Evolutionary conservation across 1,284 basidiomycete species (phyloP).

Genomic region (Vanrija humicola): DNA sequence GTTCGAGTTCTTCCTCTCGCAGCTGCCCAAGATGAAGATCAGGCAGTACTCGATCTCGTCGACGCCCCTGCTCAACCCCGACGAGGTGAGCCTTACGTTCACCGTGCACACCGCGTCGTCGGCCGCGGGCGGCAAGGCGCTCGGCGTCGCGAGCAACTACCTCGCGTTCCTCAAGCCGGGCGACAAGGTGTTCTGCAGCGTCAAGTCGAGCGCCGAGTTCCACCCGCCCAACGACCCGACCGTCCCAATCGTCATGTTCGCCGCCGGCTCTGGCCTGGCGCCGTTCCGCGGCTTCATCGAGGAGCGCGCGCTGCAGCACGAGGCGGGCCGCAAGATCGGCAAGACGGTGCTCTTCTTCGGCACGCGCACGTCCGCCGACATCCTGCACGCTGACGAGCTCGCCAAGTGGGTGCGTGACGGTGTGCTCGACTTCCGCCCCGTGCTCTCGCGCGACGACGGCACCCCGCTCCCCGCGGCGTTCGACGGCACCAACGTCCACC

Average conservation of each 20-base stretch:
- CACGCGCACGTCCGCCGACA: conserved; percentile 50
- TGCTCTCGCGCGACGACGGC: conserved; percentile 49
- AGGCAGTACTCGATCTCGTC: conserved; percentile 51
- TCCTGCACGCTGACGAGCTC: conserved; percentile 53
- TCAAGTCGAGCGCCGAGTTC: conserved; percentile 53
- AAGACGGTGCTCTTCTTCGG: conserved; percentile 55
- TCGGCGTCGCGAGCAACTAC: conserved; percentile 56
- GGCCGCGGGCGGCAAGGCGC: conserved; percentile 37
- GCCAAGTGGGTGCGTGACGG: conserved; percentile 52
- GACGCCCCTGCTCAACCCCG: conserved; percentile 54
- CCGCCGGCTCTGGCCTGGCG: conserved; percentile 55
- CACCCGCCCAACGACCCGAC: conserved; percentile 53
- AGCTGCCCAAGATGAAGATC: conserved; percentile 21
- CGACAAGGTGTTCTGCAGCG: conserved; percentile 53
- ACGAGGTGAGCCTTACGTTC: conserved; percentile 53
- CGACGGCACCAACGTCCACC: background rate
- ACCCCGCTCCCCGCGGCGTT: background rate
- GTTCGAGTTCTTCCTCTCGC: conserved; percentile 14
- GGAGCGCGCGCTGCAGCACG: conserved; percentile 55
- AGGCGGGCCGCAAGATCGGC: conserved; percentile 53
- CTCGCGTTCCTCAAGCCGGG: conserved; percentile 52
- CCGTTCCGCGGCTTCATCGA: conserved; percentile 59
- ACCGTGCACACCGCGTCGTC: conserved; percentile 52
- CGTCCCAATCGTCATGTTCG: conserved; percentile 55
- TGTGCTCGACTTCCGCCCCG: conserved; percentile 55